Evolutionary conservation across 2,329 filamentous ascomycete species (phyloP).

Genomic region (Lachnellula arida): DNA sequence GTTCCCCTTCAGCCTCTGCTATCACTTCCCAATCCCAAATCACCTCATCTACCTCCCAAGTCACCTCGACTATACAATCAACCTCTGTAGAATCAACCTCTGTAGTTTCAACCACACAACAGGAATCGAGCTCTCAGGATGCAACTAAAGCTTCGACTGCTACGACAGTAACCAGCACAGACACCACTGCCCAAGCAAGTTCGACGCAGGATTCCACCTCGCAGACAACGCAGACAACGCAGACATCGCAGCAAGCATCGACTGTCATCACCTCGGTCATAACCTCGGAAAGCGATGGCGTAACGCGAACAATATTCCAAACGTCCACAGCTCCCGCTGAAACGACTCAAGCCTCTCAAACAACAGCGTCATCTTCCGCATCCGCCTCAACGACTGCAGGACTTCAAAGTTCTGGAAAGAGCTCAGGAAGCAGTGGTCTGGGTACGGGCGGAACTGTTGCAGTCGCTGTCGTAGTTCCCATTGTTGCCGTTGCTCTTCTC

Average conservation of each 20-base stretch:
- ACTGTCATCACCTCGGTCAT: conserved; percentile 15
- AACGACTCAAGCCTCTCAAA: not conserved
- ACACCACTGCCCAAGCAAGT: conserved; percentile 2
- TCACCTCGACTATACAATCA: conserved; percentile 7
- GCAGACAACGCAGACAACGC: conserved; percentile 1
- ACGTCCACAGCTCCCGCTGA: conserved; percentile 10
- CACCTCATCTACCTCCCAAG: conserved; percentile 12
- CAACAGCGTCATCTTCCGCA: conserved; percentile 20
- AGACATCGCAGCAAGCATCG: too few relatives aligned
- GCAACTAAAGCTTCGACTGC: conserved; percentile 18
- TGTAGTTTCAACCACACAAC: conserved; percentile 6
- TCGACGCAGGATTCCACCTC: not conserved
- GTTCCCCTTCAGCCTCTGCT: conserved; percentile 17
- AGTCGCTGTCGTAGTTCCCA: conserved; percentile 89
- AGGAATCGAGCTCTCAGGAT: not conserved
- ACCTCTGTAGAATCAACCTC: conserved; percentile 14
- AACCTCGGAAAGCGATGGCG: not conserved
- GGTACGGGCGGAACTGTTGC: conserved; percentile 70
- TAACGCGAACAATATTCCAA: not conserved
- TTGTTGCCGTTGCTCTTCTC: conserved; percentile 79
- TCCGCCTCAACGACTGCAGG: conserved; percentile 23
- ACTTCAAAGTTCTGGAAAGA: conserved; percentile 6
- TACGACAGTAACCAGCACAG: conserved; percentile 15
- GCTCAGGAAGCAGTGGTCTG: conserved; percentile 34
- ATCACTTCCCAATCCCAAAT: not conserved